Base-by-base conservation (phyloP, 2,329 filamentous ascomycete genomes). In the Talaromyces rugulosus region DNA sequence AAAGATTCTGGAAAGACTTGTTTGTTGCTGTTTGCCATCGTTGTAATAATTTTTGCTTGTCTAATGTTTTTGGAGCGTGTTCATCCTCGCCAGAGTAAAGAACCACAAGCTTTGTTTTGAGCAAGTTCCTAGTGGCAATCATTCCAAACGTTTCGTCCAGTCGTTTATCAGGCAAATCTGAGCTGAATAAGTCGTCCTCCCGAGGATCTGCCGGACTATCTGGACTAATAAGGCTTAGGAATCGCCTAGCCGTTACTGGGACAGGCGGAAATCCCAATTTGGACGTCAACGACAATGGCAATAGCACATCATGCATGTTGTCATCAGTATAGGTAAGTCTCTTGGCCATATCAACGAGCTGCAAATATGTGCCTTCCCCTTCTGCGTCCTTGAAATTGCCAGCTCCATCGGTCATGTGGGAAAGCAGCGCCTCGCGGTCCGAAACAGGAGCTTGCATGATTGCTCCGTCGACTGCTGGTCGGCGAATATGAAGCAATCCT, bases 111-210 rank as follows among this genome's bases (percentile, higher is more conserved):
- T 72, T 77, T 4, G 70, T 70, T 61, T 69, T 72, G 59, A 81
- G 54, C 18, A 80, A 57, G 0, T 76, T 77, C 14, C 70, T 66
- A 23, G 70, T 58, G 1, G 70, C 67, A 42, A 82, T 73, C 65
- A 69, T 78, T 3, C 87, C 83, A 83, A 94, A 96, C n/a, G 88
- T 88, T 14, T 72, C 72, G 28, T 75, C 70, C 6, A 92, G 78
- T 18, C 81, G 79, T 34, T 84, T 80, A 50, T 85, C 82, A 0
- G 79, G 74, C n/a, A 95, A 77, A 71, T 95, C 90, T 2, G 86
- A 87, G n/a, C 89, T 93, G 77, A 96, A 96, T 71, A 90, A 91
- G 72, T 96, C 93, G 72, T 97, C 93, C 62, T 90, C 89, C 9
- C 88, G 89, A 5, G 86, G 81, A 57, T 80, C 75, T 54, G 80